Conservation (phyloP, 129 eudicot genomes). For the Pulicaria dysenterica region DNA sequence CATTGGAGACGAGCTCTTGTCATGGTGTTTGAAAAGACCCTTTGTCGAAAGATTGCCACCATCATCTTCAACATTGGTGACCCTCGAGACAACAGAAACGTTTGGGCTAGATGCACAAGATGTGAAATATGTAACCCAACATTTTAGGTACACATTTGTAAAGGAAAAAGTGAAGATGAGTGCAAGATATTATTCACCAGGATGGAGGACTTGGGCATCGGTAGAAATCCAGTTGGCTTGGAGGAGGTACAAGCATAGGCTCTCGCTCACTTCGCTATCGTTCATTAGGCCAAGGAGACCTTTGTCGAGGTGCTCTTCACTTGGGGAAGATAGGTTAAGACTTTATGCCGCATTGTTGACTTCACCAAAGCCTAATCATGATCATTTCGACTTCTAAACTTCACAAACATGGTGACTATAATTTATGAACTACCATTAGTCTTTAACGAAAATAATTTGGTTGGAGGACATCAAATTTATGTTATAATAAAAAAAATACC, state of each 20-base stretch:
- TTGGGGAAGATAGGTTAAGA: constrained; percentile 83
- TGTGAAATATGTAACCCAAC: constrained; percentile 83
- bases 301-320: constrained; percentile 67
- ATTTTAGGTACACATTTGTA: constrained; percentile 84
- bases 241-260: constrained; percentile 71
- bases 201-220: constrained; percentile 96
- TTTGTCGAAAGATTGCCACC: constrained; percentile 78
- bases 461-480: not conserved
- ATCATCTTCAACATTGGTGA: constrained; percentile 63
- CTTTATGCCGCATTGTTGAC: constrained; percentile 76
- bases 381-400: constrained; percentile 65
- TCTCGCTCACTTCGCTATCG: constrained; percentile 69
- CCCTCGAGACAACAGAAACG: constrained; percentile 83
- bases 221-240: constrained; percentile 91
- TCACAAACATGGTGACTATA: not conserved
- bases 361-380: constrained; percentile 89
- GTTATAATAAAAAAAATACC: not conserved
- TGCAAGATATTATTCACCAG: constrained; percentile 82
- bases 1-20: constrained; percentile 84
- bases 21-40: constrained; percentile 82
- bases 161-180: constrained; percentile 79
- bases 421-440: not conserved
- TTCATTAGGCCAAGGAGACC: constrained; percentile 85
- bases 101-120: constrained; percentile 86
- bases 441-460: constrained; percentile 1